phyloP scores from a whole-genome alignment of 305 asterid genomes.

The Fraxinus nigra region DNA sequence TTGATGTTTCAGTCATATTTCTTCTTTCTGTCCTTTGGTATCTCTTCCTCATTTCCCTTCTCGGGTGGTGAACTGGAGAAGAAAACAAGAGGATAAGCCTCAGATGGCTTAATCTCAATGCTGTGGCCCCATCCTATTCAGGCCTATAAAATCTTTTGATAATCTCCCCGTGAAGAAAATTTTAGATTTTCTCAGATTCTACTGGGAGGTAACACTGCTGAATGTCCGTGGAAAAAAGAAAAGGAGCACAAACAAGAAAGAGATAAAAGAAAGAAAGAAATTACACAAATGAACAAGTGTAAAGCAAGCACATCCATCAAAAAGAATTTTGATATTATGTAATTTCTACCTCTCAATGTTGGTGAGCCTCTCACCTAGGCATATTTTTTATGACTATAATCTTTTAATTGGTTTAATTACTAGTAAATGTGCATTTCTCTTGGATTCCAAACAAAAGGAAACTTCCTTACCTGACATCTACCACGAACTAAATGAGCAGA shows the following conservation, averaged over 20 bases:
- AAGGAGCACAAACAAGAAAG: background rate
- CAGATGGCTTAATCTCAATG: background rate
- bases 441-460: background rate
- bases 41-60: background rate
- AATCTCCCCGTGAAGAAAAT: background rate
- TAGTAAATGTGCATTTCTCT: background rate
- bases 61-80: background rate
- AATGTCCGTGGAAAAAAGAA: background rate
- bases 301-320: background rate
- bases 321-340: background rate
- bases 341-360: background rate
- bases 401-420: background rate
- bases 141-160: background rate
- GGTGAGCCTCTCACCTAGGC: background rate
- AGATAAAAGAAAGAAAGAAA: background rate
- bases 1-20: background rate
- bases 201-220: background rate
- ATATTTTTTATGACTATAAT: background rate
- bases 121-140: background rate
- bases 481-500: background rate
- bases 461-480: background rate
- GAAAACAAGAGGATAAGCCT: background rate
- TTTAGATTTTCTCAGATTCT: background rate
- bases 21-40: background rate
- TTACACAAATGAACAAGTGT: background rate